phyloP scores from a whole-genome alignment of 2,329 filamentous ascomycete genomes.

The Tolypocladium sp. region DNA sequence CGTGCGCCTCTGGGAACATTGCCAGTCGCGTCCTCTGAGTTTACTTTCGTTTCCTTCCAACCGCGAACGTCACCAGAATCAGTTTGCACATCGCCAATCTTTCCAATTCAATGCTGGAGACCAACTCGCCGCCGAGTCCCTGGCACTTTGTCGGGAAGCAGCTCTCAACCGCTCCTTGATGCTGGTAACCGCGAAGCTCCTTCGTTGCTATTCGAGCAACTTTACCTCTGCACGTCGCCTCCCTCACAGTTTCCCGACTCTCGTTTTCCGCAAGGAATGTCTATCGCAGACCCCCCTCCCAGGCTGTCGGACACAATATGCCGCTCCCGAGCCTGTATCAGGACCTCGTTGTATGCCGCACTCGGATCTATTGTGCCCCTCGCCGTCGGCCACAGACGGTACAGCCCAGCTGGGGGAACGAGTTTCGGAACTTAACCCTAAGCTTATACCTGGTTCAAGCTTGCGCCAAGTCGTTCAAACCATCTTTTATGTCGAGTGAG shows the following conservation, averaged over 20 bases:
- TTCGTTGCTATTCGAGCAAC: slow-evolving; percentile 25
- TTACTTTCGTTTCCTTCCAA: background rate
- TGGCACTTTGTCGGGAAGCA: background rate
- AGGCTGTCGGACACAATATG: slow-evolving; percentile 35
- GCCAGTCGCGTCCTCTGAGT: background rate
- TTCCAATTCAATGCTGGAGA: background rate
- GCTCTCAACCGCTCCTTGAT: slow-evolving; percentile 1
- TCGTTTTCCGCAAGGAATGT: slow-evolving; percentile 63
- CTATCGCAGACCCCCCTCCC: slow-evolving; percentile 33
- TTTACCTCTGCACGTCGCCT: slow-evolving; percentile 55
- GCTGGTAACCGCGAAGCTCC: slow-evolving; percentile 28
- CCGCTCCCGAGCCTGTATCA: slow-evolving; percentile 54
- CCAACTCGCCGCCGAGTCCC: background rate
- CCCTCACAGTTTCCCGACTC: slow-evolving; percentile 71
- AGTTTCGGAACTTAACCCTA: slow-evolving; percentile 97
- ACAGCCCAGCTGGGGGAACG: slow-evolving; percentile 45
- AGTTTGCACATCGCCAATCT: background rate
- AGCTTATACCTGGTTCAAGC: slow-evolving; percentile 62
- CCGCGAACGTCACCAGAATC: background rate
- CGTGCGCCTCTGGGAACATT: background rate
- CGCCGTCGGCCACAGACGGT: slow-evolving; percentile 27
- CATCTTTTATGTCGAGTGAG: slow-evolving; percentile 50
- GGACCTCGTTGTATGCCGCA: slow-evolving; percentile 41
- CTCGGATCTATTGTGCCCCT: slow-evolving; percentile 28
- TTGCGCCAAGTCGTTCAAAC: slow-evolving; percentile 65